Conservation (phyloP, 371 early-diverging fungal genomes). For the Mucor sp. region DNA sequence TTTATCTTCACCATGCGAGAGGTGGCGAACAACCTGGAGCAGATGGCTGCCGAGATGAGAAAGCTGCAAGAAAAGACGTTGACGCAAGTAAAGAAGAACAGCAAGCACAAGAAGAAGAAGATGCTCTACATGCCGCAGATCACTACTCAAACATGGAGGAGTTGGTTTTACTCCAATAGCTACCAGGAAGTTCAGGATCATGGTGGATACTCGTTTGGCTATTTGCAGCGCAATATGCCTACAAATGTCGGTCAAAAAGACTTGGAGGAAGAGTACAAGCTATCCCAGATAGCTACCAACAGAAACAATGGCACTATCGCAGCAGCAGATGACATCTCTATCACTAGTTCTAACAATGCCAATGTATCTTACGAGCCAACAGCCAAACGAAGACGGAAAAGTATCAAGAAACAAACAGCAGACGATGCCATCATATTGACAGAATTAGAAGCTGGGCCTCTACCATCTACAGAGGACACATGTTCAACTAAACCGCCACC, state of each 20-base stretch:
- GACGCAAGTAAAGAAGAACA: slow-evolving; percentile 12
- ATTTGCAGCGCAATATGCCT: slow-evolving; percentile 22
- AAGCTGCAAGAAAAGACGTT: slow-evolving; percentile 22
- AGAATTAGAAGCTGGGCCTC: not conserved
- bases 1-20: slow-evolving; percentile 62
- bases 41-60: slow-evolving; percentile 39
- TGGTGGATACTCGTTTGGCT: slow-evolving; percentile 37
- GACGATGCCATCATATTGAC: not conserved
- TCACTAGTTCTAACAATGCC: not conserved
- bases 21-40: slow-evolving; percentile 49
- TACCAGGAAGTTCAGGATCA: slow-evolving; percentile 40
- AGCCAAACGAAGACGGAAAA: not conserved
- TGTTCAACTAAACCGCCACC: slow-evolving; percentile 15
- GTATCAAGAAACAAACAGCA: not conserved
- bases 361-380: not conserved
- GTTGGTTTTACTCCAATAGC: slow-evolving; percentile 44
- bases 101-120: slow-evolving; percentile 27
- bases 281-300: slow-evolving; percentile 27
- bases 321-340: not conserved
- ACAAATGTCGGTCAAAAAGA: slow-evolving; percentile 13
- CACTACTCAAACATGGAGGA: slow-evolving; percentile 52
- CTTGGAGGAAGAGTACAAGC: slow-evolving; percentile 33
- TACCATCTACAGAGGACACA: not conserved
- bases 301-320: slow-evolving; percentile 3
- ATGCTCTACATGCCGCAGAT: slow-evolving; percentile 57